Conservation (phyloP, 2,329 filamentous ascomycete genomes). For the Nigrograna mackinnonii region DNA sequence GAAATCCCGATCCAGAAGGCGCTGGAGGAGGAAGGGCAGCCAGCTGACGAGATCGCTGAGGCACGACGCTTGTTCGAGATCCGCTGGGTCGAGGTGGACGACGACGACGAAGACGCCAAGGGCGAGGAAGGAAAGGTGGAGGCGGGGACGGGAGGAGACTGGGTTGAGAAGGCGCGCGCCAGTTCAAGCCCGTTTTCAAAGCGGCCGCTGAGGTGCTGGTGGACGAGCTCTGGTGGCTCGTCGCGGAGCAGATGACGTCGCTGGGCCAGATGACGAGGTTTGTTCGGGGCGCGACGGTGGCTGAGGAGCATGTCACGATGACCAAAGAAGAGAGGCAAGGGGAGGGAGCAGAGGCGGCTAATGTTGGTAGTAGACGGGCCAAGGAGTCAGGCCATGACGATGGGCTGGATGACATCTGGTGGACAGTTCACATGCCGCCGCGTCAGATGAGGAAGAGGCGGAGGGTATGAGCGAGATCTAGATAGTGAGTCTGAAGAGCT, state of each 20-base stretch:
- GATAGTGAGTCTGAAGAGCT: conserved; percentile 1
- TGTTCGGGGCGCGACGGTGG: not conserved
- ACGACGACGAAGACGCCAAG: not conserved
- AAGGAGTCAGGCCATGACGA: not conserved
- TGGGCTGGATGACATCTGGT: not conserved
- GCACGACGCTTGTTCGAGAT: not conserved
- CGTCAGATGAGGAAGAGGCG: not conserved
- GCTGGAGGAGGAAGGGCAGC: not conserved
- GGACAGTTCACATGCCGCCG: not conserved
- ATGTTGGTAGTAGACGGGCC: not conserved
- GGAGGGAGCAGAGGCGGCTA: not conserved
- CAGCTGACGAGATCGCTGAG: not conserved
- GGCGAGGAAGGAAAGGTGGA: not conserved
- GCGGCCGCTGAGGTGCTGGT: not conserved
- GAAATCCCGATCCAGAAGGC: not conserved
- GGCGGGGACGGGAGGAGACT: not conserved
- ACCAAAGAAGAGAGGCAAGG: not conserved
- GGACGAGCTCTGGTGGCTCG: not conserved
- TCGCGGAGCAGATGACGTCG: not conserved
- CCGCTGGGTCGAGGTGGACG: not conserved
- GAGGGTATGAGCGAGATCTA: not conserved
- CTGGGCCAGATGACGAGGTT: not conserved
- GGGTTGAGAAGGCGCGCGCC: not conserved
- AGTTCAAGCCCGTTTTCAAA: conserved; percentile 1
- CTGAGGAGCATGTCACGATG: not conserved